Evolutionary conservation across 2,329 filamentous ascomycete species (phyloP), one percentile per base, ranked within the genome.

Genomic region (Ciborinia camelliae): DNA sequence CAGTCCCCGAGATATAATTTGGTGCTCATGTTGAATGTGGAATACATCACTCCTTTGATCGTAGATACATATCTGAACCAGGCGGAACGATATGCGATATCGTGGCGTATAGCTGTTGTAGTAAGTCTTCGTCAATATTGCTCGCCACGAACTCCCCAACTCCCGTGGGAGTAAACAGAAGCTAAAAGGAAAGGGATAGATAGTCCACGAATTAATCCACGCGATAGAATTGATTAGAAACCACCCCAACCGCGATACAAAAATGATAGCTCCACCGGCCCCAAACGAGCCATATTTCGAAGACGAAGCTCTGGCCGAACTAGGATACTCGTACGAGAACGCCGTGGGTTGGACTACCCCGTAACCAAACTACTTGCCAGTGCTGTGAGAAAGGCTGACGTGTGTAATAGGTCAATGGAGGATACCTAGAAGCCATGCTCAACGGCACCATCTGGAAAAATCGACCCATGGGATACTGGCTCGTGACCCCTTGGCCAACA

Each of bases 261-360:
- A 57, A n/a, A 32, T 32, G 9, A 45, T 23, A 6, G 4, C 14
- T 9, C 18, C 37, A 18, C 5, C 10, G 20, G 4, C 15, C 18
- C 14, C 51, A 37, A 57, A 6, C 7, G 39, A 57, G 32, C 39
- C 26, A 32, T 70, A 68, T 51, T 70, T 68, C 7, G 64, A 66
- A 53, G 39, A 62, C 4, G 57, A 68, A 18, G 20, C 68, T n/a
- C 18, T 71, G 28, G 23, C 62, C 5, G 68, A 72, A 53, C 5
- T 66, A 30, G 67, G 70, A n/a, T 67, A 37, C 26, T 64, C 57
- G 12, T 68, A 64, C 23, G 67, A 71, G 35, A 37, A 65, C 39
- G 54, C 51, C 28, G 69, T 71, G 53, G 51, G 53, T 57, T 57
- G 18, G 64, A 54, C n/a, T 55, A 39, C 32, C 39, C 54, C 1